Evolutionary conservation across 2,329 filamentous ascomycete species (phyloP).

Genomic region (Neonectria ditissima): DNA sequence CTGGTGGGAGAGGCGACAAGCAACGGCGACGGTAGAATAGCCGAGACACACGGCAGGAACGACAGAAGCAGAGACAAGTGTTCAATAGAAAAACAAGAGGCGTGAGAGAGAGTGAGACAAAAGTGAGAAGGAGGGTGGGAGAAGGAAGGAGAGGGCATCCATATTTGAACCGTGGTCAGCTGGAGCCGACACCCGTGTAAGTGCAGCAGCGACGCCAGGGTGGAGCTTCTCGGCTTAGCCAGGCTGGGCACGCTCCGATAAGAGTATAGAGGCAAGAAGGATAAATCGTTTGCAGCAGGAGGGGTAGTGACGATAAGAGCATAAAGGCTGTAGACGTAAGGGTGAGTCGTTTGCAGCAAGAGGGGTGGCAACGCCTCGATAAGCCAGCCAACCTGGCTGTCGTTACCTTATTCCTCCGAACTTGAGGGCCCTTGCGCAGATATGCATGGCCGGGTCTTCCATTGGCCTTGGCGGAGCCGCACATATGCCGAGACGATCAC

Average conservation of each 20-base stretch:
- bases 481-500: constrained; percentile 13
- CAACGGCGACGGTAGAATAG: constrained; percentile 24
- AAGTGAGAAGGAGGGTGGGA: constrained; percentile 35
- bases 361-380: constrained; percentile 33
- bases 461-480: background rate
- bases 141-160: constrained; percentile 36
- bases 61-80: constrained; percentile 25
- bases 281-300: constrained; percentile 45
- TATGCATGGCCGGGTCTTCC: background rate
- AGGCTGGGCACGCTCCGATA: constrained; percentile 36
- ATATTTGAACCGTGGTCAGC: constrained; percentile 41
- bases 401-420: constrained; percentile 2
- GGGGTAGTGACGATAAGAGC: constrained; percentile 26
- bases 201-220: constrained; percentile 34
- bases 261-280: constrained; percentile 23
- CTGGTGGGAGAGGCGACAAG: background rate
- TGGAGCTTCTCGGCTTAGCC: constrained; percentile 26
- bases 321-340: no score
- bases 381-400: background rate
- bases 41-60: constrained; percentile 23
- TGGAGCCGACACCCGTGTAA: constrained; percentile 32
- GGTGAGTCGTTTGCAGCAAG: constrained; percentile 44
- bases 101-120: constrained; percentile 8
- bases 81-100: background rate
- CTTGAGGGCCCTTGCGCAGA: no score